Evolutionary conservation across 495 filamentous ascomycete species (phyloP), one percentile per base, ranked within the genome.

Genomic region (Filosporella fistucella): DNA sequence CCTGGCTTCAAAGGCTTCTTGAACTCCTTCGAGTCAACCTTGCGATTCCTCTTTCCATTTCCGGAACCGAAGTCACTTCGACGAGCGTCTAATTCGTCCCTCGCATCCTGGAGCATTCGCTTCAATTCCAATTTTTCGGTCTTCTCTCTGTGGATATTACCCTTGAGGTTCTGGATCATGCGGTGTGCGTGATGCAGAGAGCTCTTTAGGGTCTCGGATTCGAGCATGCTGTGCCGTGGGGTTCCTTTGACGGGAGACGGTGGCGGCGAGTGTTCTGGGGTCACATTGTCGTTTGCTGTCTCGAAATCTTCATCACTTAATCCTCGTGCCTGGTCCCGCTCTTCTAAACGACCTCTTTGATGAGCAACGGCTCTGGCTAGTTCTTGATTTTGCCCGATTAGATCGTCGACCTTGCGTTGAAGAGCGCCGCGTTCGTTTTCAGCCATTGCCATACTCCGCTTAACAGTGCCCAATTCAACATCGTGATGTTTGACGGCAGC

Each of bases 111-210:
- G 24, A 98, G 76, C 81, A 98, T 88, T 45, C 94, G 86, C 64
- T 87, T 91, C 37, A 96, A 75, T 62, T 98, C 93, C 18, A 95
- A 77, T 71, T 96, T 98, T 63, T 98, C 93, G 0, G 91, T 94
- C 76, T 95, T 98, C 67, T 98, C 93, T 21, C 93, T 85, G 62
- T 96, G 89, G 42, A 97, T 86, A 54, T 89, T 95, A 63, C 82
- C 86, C 68, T 95, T 89, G 26, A 97, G 75, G 49, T 88, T 91
- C 61, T 96, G 89, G 43, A 98, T 96, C 77, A 95, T 94, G 37
- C 89, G 79, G 59, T 97, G 91, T 28, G 93, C 93, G 66, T 97
- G 93, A 47, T 91, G 85, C 24, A 96, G 72, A 16, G 89, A 95
- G 39, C 89, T 95, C 68, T 89, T 91, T 43, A 97, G 65, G 2